Base-by-base conservation (phyloP, 257 asterid species). In the Fraxinus americana region DNA sequence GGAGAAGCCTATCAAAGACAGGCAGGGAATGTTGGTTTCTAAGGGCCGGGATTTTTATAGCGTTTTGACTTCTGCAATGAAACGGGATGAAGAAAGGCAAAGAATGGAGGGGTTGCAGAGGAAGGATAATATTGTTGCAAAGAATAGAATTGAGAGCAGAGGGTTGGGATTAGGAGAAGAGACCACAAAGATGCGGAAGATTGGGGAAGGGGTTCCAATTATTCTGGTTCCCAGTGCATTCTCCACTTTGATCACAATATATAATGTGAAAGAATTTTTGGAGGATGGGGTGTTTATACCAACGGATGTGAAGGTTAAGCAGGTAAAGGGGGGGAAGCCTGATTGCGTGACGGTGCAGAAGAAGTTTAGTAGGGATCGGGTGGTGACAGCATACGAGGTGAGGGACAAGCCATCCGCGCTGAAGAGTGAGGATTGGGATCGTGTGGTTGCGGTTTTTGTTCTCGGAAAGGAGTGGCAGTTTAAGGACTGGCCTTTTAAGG, bases 391-490 rank as follows among this genome's bases (percentile, higher is more conserved):
- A 29, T 96, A 96, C 79, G 99, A 96, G 91, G 98, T 96, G 41
- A 91, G 99, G 80, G 99, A 96, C 80, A 96, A 96, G 89, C 99
- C 99, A 1, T 89, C 98, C 16, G 90, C 96, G 0, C 67, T 96
- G 82, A 96, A 96, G 86, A 81, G 87, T 32, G 98, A 96, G 52
- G 99, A 96, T 52, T 96, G 99, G 99, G 98, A 96, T 36, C 96
- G 99, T 0, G 98, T 96, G 71, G 99, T 96, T 39, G 98, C 99
- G 0, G 99, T 96, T 63, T 96, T 96, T 74, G 99, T 96, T 83
- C 90, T 96, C 74, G 99, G 99, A 74, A 96, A 94, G 87, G 99
- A 96, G 74, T 96, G 99, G 99, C 99, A 96, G 89, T 96, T 94
- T 80, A 96, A 96, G 69, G 98, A 94, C 78, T 94, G 99, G 98